phyloP scores from a whole-genome alignment of 2,329 filamentous ascomycete genomes.

The Bimuria novae-zelandiae region DNA sequence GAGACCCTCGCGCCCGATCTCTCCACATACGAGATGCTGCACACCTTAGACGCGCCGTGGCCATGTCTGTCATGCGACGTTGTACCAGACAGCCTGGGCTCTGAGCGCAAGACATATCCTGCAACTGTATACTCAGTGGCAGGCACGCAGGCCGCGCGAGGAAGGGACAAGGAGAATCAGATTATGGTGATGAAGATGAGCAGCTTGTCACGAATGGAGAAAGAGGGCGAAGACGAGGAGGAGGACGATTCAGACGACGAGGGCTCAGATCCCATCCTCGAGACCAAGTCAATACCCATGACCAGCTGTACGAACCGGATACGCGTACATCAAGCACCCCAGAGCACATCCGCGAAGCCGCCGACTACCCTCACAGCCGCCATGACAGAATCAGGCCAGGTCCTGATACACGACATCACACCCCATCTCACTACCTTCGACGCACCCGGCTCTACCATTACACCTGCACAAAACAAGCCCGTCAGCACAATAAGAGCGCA shows the following conservation, averaged over 20 bases:
- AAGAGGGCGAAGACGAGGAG: conserved; percentile 66
- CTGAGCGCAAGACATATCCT: conserved; percentile 90
- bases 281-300: conserved; percentile 86
- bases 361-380: conserved; percentile 83
- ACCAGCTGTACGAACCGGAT: conserved; percentile 92
- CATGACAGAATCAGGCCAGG: conserved; percentile 87
- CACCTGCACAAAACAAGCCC: conserved; percentile 84
- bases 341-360: conserved; percentile 70
- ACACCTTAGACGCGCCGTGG: conserved; percentile 92
- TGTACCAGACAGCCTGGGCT: conserved; percentile 80
- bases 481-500: conserved; percentile 86
- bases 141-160: conserved; percentile 85
- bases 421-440: conserved; percentile 89
- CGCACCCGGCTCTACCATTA: conserved; percentile 78
- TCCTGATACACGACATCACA: conserved; percentile 93
- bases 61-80: conserved; percentile 97
- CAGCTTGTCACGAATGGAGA: conserved; percentile 85
- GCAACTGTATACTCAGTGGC: conserved; percentile 94
- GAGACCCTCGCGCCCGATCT: conserved; percentile 90
- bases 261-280: conserved; percentile 83
- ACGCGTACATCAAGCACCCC: conserved; percentile 79
- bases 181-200: conserved; percentile 97
- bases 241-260: conserved; percentile 73
- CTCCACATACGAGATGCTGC: conserved; percentile 97
- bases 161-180: conserved; percentile 81